Evolutionary conservation across 2,329 filamentous ascomycete species (phyloP).

Genomic region (Passalora sequoiae): DNA sequence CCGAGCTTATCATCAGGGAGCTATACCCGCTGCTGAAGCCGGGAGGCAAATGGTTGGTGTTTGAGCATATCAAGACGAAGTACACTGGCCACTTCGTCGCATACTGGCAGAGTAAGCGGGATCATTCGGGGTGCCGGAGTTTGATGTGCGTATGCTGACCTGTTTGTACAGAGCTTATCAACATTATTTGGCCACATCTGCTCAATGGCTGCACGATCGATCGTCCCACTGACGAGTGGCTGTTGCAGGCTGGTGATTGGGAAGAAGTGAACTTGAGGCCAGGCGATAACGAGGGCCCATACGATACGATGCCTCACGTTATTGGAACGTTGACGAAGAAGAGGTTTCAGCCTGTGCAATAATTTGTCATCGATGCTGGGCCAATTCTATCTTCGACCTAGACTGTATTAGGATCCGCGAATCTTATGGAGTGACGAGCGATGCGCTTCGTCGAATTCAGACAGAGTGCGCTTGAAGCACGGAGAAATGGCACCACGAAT

Average conservation of each 20-base stretch:
- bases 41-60: slow-evolving; percentile 59
- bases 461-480: no score
- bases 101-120: slow-evolving; percentile 34
- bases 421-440: no score
- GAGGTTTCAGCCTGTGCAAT: slow-evolving; percentile 16
- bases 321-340: slow-evolving; percentile 33
- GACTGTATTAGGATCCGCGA: no score
- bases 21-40: slow-evolving; percentile 56
- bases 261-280: slow-evolving; percentile 31
- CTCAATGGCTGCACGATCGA: slow-evolving; percentile 34
- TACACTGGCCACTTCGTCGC: slow-evolving; percentile 30
- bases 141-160: slow-evolving; percentile 6
- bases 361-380: background rate
- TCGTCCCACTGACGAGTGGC: slow-evolving; percentile 35
- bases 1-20: slow-evolving; percentile 50
- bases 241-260: slow-evolving; percentile 33
- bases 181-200: slow-evolving; percentile 34
- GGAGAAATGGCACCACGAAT: no score
- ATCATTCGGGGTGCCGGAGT: background rate
- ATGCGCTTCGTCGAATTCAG: no score
- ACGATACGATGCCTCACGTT: slow-evolving; percentile 34
- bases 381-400: background rate
- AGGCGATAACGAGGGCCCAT: slow-evolving; percentile 30
- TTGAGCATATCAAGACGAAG: slow-evolving; percentile 53
- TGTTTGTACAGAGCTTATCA: slow-evolving; percentile 24